phyloP scores from a whole-genome alignment of 2,329 filamentous ascomycete genomes.

The Hypomyces perniciosus region DNA sequence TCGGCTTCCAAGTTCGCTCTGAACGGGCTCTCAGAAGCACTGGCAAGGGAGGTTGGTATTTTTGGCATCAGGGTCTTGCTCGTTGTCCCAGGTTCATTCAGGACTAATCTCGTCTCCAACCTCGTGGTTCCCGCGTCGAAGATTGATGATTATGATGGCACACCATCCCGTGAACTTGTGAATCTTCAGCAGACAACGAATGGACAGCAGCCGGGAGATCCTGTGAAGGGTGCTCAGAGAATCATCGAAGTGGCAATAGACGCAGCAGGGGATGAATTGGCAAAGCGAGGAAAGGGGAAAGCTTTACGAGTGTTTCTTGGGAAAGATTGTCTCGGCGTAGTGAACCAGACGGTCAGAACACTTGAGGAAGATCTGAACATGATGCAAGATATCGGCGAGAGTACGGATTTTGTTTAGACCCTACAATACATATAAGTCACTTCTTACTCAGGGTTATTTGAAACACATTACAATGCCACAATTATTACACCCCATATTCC shows the following conservation, averaged over 20 bases:
- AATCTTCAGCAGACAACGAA: not conserved
- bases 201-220: slow-evolving; percentile 2
- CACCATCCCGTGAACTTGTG: not conserved
- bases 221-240: not conserved
- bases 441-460: too few relatives aligned
- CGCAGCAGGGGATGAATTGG: not conserved
- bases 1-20: slow-evolving; percentile 4
- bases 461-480: too few relatives aligned
- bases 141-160: not conserved
- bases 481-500: too few relatives aligned
- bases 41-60: slow-evolving; percentile 1
- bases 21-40: not conserved
- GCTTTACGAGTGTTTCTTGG: not conserved
- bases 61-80: slow-evolving; percentile 2
- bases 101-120: slow-evolving; percentile 1
- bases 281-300: not conserved
- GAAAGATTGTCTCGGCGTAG: not conserved
- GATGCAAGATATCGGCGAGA: not conserved
- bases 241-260: not conserved
- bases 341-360: not conserved
- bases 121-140: not conserved
- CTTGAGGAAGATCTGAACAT: not conserved
- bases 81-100: not conserved
- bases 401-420: not conserved
- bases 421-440: not conserved